Conservation (phyloP, 2,329 filamentous ascomycete genomes). For the Trichoderma gracile region DNA sequence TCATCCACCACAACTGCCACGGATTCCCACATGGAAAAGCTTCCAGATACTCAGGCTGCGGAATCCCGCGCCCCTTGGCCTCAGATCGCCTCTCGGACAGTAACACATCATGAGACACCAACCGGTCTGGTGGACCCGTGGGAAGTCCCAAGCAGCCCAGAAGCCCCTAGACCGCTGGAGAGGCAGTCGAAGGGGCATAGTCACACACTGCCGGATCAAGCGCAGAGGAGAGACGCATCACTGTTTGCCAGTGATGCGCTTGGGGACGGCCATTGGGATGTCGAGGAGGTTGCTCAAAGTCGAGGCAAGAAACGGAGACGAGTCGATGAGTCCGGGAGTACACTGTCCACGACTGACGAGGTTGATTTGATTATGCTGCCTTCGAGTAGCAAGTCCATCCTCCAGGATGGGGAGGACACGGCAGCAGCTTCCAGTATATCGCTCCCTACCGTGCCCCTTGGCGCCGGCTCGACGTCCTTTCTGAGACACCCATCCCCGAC, state of each 20-base stretch:
- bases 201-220: background rate
- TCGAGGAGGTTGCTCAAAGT: conserved; percentile 10
- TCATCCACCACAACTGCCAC: conserved; percentile 35
- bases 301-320: conserved; percentile 33
- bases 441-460: conserved; percentile 30
- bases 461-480: conserved; percentile 37
- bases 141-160: conserved; percentile 50
- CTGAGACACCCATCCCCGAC: conserved; percentile 40
- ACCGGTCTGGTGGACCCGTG: conserved; percentile 38
- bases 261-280: background rate
- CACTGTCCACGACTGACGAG: conserved; percentile 31
- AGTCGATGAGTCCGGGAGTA: conserved; percentile 24
- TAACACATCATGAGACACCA: background rate
- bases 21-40: conserved; percentile 33
- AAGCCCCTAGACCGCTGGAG: conserved; percentile 22
- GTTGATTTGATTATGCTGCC: conserved; percentile 34
- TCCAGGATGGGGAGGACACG: conserved; percentile 19
- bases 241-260: background rate
- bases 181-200: conserved; percentile 7
- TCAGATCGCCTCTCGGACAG: conserved; percentile 37
- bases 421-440: conserved; percentile 16
- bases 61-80: conserved; percentile 34
- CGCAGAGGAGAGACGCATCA: background rate
- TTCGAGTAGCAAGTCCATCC: conserved; percentile 28
- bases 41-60: conserved; percentile 25